phyloP scores from a whole-genome alignment of 139 green algal species.

The Mesotaenium endlicherianum region DNA sequence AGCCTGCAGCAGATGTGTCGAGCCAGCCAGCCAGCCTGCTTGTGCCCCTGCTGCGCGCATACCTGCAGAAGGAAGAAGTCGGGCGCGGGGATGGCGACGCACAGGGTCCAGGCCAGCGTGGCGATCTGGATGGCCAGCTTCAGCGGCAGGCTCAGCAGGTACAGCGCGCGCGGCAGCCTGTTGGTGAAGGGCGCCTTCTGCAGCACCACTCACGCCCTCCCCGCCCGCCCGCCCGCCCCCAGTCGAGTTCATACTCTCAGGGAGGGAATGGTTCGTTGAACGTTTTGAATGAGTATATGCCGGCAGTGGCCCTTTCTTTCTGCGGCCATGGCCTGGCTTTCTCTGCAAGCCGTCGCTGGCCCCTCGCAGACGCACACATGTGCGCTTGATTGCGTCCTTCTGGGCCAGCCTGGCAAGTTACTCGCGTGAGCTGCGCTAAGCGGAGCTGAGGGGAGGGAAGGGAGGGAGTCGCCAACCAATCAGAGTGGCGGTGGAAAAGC shows the following conservation, averaged over 20 bases:
- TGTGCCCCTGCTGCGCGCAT: no score
- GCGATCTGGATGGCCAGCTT: slow-evolving; percentile 35
- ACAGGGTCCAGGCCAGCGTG: slow-evolving; percentile 37
- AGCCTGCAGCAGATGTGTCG: no score
- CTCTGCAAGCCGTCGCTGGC: no score
- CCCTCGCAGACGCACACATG: background rate
- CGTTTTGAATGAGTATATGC: background rate
- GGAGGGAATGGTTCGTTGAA: background rate
- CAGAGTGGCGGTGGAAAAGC: background rate
- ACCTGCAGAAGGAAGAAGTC: slow-evolving; percentile 56
- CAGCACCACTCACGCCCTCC: background rate
- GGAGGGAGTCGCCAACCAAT: background rate
- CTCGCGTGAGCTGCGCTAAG: background rate
- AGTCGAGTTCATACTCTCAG: background rate
- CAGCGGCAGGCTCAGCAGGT: slow-evolving; percentile 38
- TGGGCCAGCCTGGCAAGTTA: background rate
- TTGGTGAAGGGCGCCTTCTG: slow-evolving; percentile 28
- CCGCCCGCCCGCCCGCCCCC: background rate
- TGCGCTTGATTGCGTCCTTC: background rate
- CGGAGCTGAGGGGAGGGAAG: background rate
- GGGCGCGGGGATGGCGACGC: slow-evolving; percentile 32
- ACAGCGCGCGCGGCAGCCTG: slow-evolving; percentile 28
- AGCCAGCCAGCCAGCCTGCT: no score
- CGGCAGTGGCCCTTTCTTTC: background rate
- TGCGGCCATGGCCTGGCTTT: no score